These are phyloP conservation scores for Boeremia lycopersici DNA, from an alignment of 2,329 filamentous ascomycete genomes.

Conservation along the genomic window DNA sequence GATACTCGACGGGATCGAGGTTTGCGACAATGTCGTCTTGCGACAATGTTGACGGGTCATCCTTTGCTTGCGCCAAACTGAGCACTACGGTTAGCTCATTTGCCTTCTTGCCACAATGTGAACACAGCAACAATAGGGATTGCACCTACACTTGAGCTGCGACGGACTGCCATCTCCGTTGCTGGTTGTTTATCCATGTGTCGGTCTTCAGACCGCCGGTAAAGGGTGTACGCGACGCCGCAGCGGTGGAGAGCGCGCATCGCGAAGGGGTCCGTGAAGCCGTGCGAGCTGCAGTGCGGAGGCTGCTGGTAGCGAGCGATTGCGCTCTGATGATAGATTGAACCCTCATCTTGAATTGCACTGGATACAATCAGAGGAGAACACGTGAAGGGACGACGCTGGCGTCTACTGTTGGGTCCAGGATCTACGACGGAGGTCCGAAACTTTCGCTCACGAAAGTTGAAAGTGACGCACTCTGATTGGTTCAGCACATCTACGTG, in stretches of 20 bases:
- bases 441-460: neutral
- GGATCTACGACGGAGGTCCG: slow-evolving; percentile 34
- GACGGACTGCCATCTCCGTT: slow-evolving; percentile 46
- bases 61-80: slow-evolving; percentile 60
- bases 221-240: slow-evolving; percentile 35
- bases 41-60: slow-evolving; percentile 62
- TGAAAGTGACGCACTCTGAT: neutral
- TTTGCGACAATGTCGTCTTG: slow-evolving; percentile 76
- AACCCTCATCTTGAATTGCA: slow-evolving; percentile 39
- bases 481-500: neutral
- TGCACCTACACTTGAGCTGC: slow-evolving; percentile 47
- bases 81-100: slow-evolving; percentile 28
- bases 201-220: slow-evolving; percentile 38
- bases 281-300: slow-evolving; percentile 37
- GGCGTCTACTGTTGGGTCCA: slow-evolving; percentile 30
- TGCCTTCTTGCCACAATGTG: slow-evolving; percentile 3
- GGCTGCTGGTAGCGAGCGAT: slow-evolving; percentile 37
- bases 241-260: slow-evolving; percentile 42
- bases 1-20: slow-evolving; percentile 78
- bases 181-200: slow-evolving; percentile 38
- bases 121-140: neutral
- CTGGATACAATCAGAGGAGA: slow-evolving; percentile 17
- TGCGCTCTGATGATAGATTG: slow-evolving; percentile 43
- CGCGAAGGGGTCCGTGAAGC: slow-evolving; percentile 33
- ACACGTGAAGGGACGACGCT: slow-evolving; percentile 34